phyloP scores from a whole-genome alignment of 2,329 filamentous ascomycete species.

The Ascosphaera aggregata region DNA sequence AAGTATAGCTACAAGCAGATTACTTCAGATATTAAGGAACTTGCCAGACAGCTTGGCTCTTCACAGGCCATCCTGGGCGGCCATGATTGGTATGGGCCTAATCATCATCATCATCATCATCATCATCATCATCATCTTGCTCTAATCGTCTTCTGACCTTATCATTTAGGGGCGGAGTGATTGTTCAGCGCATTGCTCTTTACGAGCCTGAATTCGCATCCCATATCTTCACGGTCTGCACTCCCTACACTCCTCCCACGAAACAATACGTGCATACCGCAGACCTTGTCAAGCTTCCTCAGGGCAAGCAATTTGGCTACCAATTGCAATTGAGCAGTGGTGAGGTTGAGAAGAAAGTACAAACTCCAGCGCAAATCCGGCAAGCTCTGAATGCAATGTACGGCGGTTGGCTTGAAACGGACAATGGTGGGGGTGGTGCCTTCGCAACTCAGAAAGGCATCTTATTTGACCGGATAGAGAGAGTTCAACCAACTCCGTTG shows the following conservation, averaged over 20 bases:
- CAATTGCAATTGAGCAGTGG: conserved; percentile 57
- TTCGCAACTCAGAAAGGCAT: conserved; percentile 41
- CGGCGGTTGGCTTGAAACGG: conserved; percentile 35
- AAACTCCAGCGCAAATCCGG: conserved; percentile 37
- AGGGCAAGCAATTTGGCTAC: conserved; percentile 43
- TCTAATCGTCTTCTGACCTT: conserved; percentile 1
- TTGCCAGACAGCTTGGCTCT: conserved; percentile 35
- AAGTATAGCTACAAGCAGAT: conserved; percentile 51
- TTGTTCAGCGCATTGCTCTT: conserved; percentile 51
- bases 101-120: neutral
- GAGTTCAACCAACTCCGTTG: conserved; percentile 32
- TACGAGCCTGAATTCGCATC: conserved; percentile 51
- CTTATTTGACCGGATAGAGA: conserved; percentile 36
- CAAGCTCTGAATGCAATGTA: conserved; percentile 50
- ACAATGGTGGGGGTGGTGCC: conserved; percentile 21
- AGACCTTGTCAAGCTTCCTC: conserved; percentile 29
- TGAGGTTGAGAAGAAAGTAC: conserved; percentile 35
- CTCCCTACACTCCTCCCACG: conserved; percentile 40
- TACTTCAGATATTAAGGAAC: conserved; percentile 48
- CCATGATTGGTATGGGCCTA: conserved; percentile 46
- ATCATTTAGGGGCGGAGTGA: conserved; percentile 39
- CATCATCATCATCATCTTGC: neutral
- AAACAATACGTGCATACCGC: conserved; percentile 32
- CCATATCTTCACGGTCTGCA: conserved; percentile 59
- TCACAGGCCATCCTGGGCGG: conserved; percentile 55